These are phyloP conservation scores for Fusarium sublunatum DNA, from an alignment of 2,329 filamentous ascomycete genomes.

Conservation along the genomic window DNA sequence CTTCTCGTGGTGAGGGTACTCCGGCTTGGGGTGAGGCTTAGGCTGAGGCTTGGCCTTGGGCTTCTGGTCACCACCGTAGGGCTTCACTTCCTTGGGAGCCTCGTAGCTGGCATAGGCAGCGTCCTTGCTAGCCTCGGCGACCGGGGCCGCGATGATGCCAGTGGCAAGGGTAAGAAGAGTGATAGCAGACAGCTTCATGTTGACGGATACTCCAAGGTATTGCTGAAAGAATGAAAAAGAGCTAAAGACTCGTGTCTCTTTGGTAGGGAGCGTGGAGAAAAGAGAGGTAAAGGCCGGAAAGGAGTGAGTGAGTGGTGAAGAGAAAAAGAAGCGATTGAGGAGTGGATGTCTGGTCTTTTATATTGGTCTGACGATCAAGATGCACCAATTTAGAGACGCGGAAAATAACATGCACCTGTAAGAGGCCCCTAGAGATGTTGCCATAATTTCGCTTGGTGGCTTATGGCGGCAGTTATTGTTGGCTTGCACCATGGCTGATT, in stretches of 20 bases:
- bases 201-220: slow-evolving; percentile 1
- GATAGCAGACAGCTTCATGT: slow-evolving; percentile 35
- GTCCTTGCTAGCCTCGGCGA: slow-evolving; percentile 25
- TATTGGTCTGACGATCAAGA: not conserved
- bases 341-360: slow-evolving; percentile 17
- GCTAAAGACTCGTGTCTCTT: slow-evolving; percentile 3
- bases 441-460: slow-evolving; percentile 10
- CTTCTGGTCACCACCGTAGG: not conserved
- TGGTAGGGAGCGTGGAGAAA: slow-evolving; percentile 8
- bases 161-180: slow-evolving; percentile 34
- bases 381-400: not conserved
- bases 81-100: slow-evolving; percentile 13
- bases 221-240: not conserved
- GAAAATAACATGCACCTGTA: not conserved
- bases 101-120: slow-evolving; percentile 17
- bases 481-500: not conserved
- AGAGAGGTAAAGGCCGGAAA: slow-evolving; percentile 11
- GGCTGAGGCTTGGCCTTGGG: not conserved
- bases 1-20: slow-evolving; percentile 15
- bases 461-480: not conserved
- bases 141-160: slow-evolving; percentile 29
- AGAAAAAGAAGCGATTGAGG: not conserved
- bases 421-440: not conserved
- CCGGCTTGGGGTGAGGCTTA: slow-evolving; percentile 8
- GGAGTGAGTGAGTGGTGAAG: slow-evolving; percentile 28